Conservation (phyloP, 2,329 filamentous ascomycete species). For the Delphinella strobiligena region DNA sequence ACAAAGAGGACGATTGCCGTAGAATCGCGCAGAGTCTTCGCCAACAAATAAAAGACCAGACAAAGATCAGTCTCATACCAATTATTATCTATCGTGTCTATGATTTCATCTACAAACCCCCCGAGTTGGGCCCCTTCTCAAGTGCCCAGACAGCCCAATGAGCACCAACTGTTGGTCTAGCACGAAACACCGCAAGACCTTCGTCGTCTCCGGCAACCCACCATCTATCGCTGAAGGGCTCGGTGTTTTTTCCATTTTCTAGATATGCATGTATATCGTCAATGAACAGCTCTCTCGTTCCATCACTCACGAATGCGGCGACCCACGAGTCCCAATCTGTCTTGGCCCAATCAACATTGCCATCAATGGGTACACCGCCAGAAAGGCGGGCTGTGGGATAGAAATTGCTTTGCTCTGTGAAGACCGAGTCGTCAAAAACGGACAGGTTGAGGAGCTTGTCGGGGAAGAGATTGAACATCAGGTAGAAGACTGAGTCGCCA, state of each 20-base stretch:
- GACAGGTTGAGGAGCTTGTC: constrained; percentile 33
- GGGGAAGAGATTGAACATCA: constrained; percentile 22
- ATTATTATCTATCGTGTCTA: no score
- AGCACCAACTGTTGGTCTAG: constrained; percentile 30
- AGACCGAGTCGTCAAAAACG: constrained; percentile 23
- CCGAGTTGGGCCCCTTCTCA: constrained; percentile 9
- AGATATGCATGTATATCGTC: constrained; percentile 30
- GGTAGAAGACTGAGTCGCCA: not conserved
- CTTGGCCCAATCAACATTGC: constrained; percentile 24
- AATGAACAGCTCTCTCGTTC: constrained; percentile 19
- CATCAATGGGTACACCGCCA: constrained; percentile 28
- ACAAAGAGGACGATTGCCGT: no score
- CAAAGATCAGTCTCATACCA: no score
- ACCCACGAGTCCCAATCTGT: constrained; percentile 34
- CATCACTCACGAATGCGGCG: constrained; percentile 15
- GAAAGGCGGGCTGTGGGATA: constrained; percentile 24
- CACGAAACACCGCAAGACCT: constrained; percentile 22
- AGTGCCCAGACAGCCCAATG: constrained; percentile 31
- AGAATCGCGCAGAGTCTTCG: no score
- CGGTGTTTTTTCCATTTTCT: constrained; percentile 30
- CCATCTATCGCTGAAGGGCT: constrained; percentile 33
- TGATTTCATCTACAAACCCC: not conserved
- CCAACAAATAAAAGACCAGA: no score
- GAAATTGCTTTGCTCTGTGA: constrained; percentile 17
- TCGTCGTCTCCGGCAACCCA: constrained; percentile 20